Conservation (phyloP, 2,329 filamentous ascomycete genomes). For the Orbilia brochopaga region DNA sequence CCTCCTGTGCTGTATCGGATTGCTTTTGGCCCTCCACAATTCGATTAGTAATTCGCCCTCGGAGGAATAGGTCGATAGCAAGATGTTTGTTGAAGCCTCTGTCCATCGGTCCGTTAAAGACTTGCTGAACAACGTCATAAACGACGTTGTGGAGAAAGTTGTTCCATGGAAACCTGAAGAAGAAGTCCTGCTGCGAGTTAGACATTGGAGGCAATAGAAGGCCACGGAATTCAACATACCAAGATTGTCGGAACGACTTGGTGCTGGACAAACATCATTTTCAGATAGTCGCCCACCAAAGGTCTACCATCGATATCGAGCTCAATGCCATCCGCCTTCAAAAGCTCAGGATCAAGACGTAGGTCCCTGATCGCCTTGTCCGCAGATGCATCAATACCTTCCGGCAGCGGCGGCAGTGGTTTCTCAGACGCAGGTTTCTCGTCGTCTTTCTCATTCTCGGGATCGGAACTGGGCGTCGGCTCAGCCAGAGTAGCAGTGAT, state of each 20-base stretch:
- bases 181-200: constrained; percentile 73
- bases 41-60: constrained; percentile 83
- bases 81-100: constrained; percentile 88
- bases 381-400: constrained; percentile 37
- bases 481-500: constrained; percentile 36
- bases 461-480: constrained; percentile 41
- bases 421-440: constrained; percentile 52
- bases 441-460: constrained; percentile 49
- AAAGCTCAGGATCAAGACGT: constrained; percentile 29
- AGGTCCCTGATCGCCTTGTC: constrained; percentile 51
- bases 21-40: constrained; percentile 89
- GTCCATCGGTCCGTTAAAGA: constrained; percentile 98
- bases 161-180: constrained; percentile 99
- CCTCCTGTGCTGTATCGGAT: constrained; percentile 82
- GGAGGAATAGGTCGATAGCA: constrained; percentile 90
- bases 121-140: constrained; percentile 97
- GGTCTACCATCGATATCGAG: constrained; percentile 69
- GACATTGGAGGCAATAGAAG: constrained; percentile 16
- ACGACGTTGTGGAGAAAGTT: constrained; percentile 99
- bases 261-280: constrained; percentile 95
- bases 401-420: constrained; percentile 51
- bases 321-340: constrained; percentile 59
- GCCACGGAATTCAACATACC: constrained; percentile 64
- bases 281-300: constrained; percentile 91
- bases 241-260: constrained; percentile 93